Evolutionary conservation across 352 stramenopile species (phyloP).

Genomic region (Globisporangium megalacanthum): DNA sequence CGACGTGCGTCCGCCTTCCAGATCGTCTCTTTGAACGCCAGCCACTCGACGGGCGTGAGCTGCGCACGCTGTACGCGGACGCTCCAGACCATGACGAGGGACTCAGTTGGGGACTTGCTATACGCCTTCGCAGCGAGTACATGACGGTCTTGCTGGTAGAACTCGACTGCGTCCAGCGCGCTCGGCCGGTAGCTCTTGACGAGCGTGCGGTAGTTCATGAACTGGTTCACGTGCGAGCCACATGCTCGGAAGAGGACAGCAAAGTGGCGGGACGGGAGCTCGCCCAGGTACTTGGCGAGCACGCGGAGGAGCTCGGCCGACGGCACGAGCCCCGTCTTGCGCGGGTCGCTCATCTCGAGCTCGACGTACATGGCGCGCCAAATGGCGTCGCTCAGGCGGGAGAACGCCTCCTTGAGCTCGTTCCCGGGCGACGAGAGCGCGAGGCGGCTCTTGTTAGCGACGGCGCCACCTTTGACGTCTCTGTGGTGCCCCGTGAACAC

Average conservation of each 20-base stretch:
- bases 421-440: slow-evolving; percentile 58
- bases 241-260: slow-evolving; percentile 54
- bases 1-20: slow-evolving; percentile 36
- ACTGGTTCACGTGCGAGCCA: slow-evolving; percentile 53
- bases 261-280: slow-evolving; percentile 49
- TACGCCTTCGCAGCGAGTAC: slow-evolving; percentile 31
- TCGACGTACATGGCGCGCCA: slow-evolving; percentile 70
- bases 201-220: slow-evolving; percentile 68
- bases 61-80: slow-evolving; percentile 49
- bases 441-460: slow-evolving; percentile 44
- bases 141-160: slow-evolving; percentile 43
- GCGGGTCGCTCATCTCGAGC: slow-evolving; percentile 47
- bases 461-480: slow-evolving; percentile 33
- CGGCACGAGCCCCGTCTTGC: slow-evolving; percentile 54
- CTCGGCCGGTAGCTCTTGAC: slow-evolving; percentile 59
- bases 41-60: slow-evolving; percentile 31
- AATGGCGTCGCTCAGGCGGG: slow-evolving; percentile 37
- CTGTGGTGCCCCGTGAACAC: slow-evolving; percentile 34
- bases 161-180: slow-evolving; percentile 52
- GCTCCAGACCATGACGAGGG: slow-evolving; percentile 67
- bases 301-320: slow-evolving; percentile 58
- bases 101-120: slow-evolving; percentile 61
- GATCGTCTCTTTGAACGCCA: slow-evolving; percentile 49
- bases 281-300: slow-evolving; percentile 54
- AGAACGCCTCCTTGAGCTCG: slow-evolving; percentile 71